These are phyloP conservation scores for Torulaspora globosa DNA, from an alignment of 1,139 yeast genomes.

Conservation along the genomic window DNA sequence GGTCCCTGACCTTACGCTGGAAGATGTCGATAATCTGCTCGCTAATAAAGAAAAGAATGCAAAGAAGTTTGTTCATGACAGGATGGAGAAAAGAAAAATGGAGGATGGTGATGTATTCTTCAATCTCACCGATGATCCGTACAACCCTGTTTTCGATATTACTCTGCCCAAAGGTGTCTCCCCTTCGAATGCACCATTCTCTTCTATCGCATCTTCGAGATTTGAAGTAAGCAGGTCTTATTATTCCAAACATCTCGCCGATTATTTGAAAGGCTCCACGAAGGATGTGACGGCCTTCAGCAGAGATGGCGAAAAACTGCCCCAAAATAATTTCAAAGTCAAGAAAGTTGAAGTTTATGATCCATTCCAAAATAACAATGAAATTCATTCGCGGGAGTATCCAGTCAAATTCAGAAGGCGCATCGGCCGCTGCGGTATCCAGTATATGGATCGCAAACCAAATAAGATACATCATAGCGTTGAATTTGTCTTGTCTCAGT, in stretches of 20 bases:
- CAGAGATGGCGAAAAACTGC: conserved; percentile 30
- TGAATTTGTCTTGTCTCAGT: conserved; percentile 29
- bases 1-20: conserved; percentile 87
- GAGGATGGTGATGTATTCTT: conserved; percentile 69
- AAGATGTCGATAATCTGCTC: conserved; percentile 72
- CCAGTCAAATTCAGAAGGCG: conserved; percentile 68
- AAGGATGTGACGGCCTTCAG: conserved; percentile 27
- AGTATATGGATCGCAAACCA: conserved; percentile 64
- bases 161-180: conserved; percentile 53
- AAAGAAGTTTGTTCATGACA: conserved; percentile 75
- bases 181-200: conserved; percentile 66
- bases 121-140: conserved; percentile 87
- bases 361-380: conserved; percentile 32
- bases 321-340: conserved; percentile 19
- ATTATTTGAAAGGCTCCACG: conserved; percentile 30
- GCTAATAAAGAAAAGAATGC: conserved; percentile 76
- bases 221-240: conserved; percentile 67
- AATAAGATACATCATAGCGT: conserved; percentile 36
- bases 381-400: conserved; percentile 45
- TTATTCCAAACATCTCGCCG: conserved; percentile 37
- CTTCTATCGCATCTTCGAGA: conserved; percentile 71
- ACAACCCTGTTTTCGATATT: conserved; percentile 77
- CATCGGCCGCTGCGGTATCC: conserved; percentile 65
- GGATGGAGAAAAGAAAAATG: conserved; percentile 66
- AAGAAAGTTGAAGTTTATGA: conserved; percentile 34